Evolutionary conservation across 2,329 filamentous ascomycete species (phyloP).

Genomic region (Arthrobotrys sinensis): DNA sequence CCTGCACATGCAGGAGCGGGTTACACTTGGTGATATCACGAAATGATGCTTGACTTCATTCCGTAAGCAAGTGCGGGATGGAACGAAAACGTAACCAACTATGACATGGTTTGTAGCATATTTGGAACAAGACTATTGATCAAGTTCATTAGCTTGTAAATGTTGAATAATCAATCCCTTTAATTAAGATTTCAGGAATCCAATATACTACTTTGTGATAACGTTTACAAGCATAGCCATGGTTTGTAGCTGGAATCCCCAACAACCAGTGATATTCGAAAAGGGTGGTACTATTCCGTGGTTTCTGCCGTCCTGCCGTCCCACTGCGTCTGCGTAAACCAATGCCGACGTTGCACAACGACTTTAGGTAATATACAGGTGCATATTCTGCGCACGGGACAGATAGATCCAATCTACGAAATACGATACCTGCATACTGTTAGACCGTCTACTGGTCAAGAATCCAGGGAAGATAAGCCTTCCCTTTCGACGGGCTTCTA

Average conservation of each 20-base stretch:
- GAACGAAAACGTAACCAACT: conserved; percentile 10
- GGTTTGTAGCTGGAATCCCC: not conserved
- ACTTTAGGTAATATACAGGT: conserved; percentile 22
- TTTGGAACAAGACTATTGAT: conserved; percentile 28
- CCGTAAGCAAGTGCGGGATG: conserved; percentile 11
- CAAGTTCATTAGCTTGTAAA: not conserved
- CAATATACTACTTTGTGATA: conserved; percentile 6
- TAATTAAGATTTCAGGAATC: conserved; percentile 13
- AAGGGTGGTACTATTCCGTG: conserved; percentile 17
- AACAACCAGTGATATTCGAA: not conserved
- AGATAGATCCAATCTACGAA: conserved; percentile 22
- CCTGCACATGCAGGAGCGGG: conserved; percentile 10
- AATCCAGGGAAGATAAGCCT: conserved; percentile 34
- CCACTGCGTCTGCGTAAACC: conserved; percentile 8
- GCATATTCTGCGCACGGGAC: conserved; percentile 18
- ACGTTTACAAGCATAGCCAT: conserved; percentile 27
- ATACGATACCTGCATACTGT: conserved; percentile 32
- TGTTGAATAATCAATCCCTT: conserved; percentile 11
- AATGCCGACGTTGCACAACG: conserved; percentile 26
- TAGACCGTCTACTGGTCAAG: conserved; percentile 42
- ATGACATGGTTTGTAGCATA: conserved; percentile 17
- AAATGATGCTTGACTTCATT: conserved; percentile 8
- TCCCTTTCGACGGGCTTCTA: conserved; percentile 43
- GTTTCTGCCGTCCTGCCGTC: conserved; percentile 25
- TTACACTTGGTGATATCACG: conserved; percentile 48